Conservation (phyloP, 2,329 filamentous ascomycete genomes). For the Fusarium duplospermum region DNA sequence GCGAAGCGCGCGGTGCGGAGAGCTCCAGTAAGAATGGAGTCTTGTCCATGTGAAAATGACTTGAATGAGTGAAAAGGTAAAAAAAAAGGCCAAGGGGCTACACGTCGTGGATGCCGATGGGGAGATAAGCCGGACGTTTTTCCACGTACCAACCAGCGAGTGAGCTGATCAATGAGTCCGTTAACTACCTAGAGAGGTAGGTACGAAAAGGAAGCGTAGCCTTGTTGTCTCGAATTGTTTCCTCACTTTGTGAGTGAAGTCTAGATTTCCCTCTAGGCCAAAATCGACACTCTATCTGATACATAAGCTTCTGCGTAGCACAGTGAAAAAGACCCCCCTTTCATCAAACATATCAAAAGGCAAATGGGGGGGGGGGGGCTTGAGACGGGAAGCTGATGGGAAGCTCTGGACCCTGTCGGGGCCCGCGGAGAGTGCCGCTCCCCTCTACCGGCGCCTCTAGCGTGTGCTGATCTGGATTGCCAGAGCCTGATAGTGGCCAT, state of each 20-base stretch:
- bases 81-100: slow-evolving; percentile 1
- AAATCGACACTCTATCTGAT: not conserved
- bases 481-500: not conserved
- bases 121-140: slow-evolving; percentile 3
- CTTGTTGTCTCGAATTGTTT: not conserved
- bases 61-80: not conserved
- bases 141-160: not conserved
- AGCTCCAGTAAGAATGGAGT: not conserved
- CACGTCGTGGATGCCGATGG: not conserved
- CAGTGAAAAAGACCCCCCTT: not conserved
- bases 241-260: not conserved
- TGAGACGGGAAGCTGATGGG: not conserved
- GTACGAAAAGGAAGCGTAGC: not conserved
- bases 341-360: not conserved
- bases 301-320: not conserved
- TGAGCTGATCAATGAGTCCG: not conserved
- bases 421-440: slow-evolving; percentile 1
- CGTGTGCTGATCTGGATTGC: not conserved
- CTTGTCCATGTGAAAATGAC: not conserved
- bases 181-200: not conserved
- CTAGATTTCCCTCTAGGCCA: not conserved
- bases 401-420: not conserved
- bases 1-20: not conserved
- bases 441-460: not conserved
- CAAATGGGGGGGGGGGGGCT: not conserved